phyloP scores from a whole-genome alignment of 352 stramenopile genomes.

The Globisporangium canariense region DNA sequence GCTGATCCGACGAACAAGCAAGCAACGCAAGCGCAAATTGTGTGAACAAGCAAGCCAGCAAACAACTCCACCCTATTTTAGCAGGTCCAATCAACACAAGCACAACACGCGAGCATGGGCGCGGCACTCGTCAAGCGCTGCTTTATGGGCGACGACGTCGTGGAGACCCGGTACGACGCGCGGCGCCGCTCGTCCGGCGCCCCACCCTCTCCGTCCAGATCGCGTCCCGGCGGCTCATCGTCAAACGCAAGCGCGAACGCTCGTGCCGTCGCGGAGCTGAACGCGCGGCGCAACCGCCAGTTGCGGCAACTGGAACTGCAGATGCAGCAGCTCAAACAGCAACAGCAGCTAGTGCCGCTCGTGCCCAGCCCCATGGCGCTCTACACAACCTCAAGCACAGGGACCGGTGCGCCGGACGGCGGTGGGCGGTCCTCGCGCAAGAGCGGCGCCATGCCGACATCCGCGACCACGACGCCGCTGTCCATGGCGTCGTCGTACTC shows the following conservation, averaged over 20 bases:
- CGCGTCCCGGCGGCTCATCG: neutral
- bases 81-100: neutral
- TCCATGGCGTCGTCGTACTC: conserved; percentile 20
- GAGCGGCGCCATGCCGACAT: neutral
- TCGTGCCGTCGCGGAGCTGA: conserved; percentile 2
- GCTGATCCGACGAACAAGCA: neutral
- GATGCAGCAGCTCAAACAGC: conserved; percentile 10
- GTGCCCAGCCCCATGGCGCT: conserved; percentile 7
- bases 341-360: conserved; percentile 7
- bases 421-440: neutral
- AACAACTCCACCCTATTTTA: neutral
- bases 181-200: neutral
- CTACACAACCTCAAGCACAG: neutral
- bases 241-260: neutral
- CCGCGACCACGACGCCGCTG: conserved; percentile 5
- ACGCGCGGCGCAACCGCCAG: conserved; percentile 11
- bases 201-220: neutral
- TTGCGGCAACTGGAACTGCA: conserved; percentile 15
- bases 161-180: neutral
- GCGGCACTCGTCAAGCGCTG: conserved; percentile 36
- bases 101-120: conserved; percentile 21
- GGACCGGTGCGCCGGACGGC: too few relatives aligned
- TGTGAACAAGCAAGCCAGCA: neutral
- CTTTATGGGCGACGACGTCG: conserved; percentile 17
- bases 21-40: conserved; percentile 3